Percentiles rank a stretch among this genome's conserved stretches.
Conservation (phyloP, 2,329 filamentous ascomycete genomes). For the Basipetospora chlamydospora region DNA sequence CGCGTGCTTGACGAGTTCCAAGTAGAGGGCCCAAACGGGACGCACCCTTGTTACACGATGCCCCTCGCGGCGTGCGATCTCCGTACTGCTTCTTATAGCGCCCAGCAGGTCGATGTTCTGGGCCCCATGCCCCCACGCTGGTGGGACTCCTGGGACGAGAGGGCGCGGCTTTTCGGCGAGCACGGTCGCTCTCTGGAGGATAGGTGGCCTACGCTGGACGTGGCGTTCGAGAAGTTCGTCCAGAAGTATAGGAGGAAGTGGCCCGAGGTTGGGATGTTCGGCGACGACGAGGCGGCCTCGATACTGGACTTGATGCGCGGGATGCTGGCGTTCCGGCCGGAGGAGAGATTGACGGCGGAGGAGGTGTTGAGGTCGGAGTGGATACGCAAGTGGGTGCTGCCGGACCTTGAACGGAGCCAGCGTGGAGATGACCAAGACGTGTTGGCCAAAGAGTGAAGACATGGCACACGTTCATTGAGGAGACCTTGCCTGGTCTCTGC, state of each 20-base stretch:
- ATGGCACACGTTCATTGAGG: too few species aligned
- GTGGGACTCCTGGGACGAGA: constrained; percentile 7
- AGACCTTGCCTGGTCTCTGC: too few species aligned
- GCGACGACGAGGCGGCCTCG: constrained; percentile 9
- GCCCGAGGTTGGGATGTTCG: constrained; percentile 9
- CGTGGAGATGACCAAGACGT: background rate
- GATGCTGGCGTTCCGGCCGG: constrained; percentile 16
- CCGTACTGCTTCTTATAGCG: constrained; percentile 13
- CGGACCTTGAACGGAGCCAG: constrained; percentile 10
- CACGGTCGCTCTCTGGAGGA: constrained; percentile 1
- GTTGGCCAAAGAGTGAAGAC: too few species aligned
- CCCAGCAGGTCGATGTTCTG: constrained; percentile 12
- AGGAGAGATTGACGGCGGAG: constrained; percentile 14
- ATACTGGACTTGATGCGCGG: constrained; percentile 16
- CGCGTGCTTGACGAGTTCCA: constrained; percentile 14
- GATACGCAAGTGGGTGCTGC: constrained; percentile 18
- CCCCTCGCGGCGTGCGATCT: constrained; percentile 14
- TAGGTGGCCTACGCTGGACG: constrained; percentile 12
- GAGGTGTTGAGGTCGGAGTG: constrained; percentile 18
- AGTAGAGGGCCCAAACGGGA: constrained; percentile 15
- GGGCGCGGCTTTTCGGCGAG: constrained; percentile 2
- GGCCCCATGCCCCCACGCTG: constrained; percentile 9
- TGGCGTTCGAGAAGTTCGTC: constrained; percentile 15
- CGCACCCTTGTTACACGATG: constrained; percentile 14
- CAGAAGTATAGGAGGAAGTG: constrained; percentile 11